Base-by-base conservation (phyloP, 768 basidiomycete species). In the Calocybe gangraenosa region DNA sequence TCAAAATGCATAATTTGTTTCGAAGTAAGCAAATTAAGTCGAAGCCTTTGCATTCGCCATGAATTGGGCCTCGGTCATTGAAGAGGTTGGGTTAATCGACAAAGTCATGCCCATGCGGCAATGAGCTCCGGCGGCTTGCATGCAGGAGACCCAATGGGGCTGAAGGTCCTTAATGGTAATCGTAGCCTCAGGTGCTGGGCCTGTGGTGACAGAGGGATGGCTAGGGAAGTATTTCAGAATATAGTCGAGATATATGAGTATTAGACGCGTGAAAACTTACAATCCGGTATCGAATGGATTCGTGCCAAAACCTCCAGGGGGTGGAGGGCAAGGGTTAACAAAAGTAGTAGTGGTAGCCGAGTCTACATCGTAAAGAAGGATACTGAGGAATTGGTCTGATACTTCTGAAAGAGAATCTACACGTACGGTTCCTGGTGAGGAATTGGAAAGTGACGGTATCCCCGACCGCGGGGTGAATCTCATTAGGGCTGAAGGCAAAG, bases 91-190 rank as follows among this genome's bases (percentile, higher is more conserved):
- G 14, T 43, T 43, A 19, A 43, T 43, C 19, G 42, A 3, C 19
- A 43, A 33, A 6, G 33, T 43, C 42, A 43, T 43, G 32, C 42
- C 42, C 32, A 22, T 20, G n/a, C 42, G 42, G 42, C 42, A 43
- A 43, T 43, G 42, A 35, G 19, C 42, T 22, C 42, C 42, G 2
- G 18, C 42, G 14, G 42, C 42, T 20, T 43, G 42, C 42, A 43
- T 43, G 20, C 42, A 43, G 7, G 42, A 43, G n/a, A 43, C 42
- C 42, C 42, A 43, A 19, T 43, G 42, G 21, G 42, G 42, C 14
- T 21, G 4, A 11, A 11, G 33, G 22, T 43, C 42, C 9, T 15
- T 20, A 20, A 43, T 43, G 18, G 33, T 35, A 21, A 43, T 19
- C 1, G 31, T 43, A 15, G 30, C 42, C 33, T 19, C 3, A 1